Conservation (phyloP, 768 basidiomycete genomes). For the Boletus rubroflammeus region DNA sequence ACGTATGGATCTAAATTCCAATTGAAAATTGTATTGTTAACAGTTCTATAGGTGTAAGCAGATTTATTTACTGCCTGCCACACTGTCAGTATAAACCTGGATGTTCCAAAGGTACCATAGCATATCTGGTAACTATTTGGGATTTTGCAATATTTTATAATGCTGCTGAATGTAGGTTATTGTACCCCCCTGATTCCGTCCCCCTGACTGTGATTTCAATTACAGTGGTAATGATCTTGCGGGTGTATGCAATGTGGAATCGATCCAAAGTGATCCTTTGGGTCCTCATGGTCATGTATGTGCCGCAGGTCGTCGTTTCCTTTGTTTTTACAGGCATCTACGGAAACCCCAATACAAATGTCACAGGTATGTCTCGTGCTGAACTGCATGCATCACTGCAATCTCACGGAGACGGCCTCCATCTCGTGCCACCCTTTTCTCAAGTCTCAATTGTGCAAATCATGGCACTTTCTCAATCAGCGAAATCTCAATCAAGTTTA, state of each 20-base stretch:
- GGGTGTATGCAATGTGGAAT: background rate
- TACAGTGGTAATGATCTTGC: no score
- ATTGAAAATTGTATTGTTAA: background rate
- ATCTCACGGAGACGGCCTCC: background rate
- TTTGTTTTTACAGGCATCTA: background rate
- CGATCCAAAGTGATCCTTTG: background rate
- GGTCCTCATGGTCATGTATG: background rate
- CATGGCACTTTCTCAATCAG: no score
- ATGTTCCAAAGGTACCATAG: slow-evolving; percentile 1
- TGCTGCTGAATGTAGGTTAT: slow-evolving; percentile 10
- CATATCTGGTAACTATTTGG: background rate
- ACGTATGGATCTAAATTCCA: background rate
- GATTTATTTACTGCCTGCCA: background rate
- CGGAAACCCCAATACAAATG: background rate
- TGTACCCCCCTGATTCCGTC: background rate
- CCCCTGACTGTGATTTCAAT: background rate
- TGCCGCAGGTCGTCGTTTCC: background rate
- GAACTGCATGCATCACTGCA: background rate
- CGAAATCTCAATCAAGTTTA: no score
- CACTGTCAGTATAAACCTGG: background rate
- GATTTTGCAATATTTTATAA: slow-evolving; percentile 2
- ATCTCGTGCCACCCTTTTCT: background rate
- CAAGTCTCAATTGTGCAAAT: background rate
- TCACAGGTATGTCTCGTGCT: background rate
- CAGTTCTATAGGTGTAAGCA: slow-evolving; percentile 7